Evolutionary conservation across 805 yeast genomes (phyloP).

Genomic region (Yamadazyma takamatsuzukensis): DNA sequence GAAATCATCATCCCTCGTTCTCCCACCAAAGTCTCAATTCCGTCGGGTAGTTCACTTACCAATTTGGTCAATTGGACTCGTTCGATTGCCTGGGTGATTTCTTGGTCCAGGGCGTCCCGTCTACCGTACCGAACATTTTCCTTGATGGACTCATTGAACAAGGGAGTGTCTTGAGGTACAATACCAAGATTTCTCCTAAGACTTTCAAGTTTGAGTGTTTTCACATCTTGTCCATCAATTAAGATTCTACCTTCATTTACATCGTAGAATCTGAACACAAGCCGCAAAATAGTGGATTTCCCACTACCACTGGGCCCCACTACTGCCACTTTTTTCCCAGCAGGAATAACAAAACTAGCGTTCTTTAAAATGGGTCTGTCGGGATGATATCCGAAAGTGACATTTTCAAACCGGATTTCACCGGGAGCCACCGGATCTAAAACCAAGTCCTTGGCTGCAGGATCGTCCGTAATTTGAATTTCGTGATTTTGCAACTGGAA

Average conservation of each 20-base stretch:
- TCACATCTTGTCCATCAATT: slow-evolving; percentile 86
- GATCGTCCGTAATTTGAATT: slow-evolving; percentile 59
- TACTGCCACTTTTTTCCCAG: slow-evolving; percentile 87
- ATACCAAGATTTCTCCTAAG: slow-evolving; percentile 77
- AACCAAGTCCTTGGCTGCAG: slow-evolving; percentile 58
- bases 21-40: slow-evolving; percentile 83
- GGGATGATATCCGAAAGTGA: slow-evolving; percentile 87
- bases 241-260: slow-evolving; percentile 70
- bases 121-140: slow-evolving; percentile 89
- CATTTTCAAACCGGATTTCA: slow-evolving; percentile 85
- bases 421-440: slow-evolving; percentile 51
- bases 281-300: slow-evolving; percentile 80
- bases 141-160: slow-evolving; percentile 84
- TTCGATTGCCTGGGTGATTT: slow-evolving; percentile 59
- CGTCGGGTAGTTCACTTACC: slow-evolving; percentile 74
- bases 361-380: slow-evolving; percentile 81
- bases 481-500: slow-evolving; percentile 79
- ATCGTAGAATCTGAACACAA: slow-evolving; percentile 89
- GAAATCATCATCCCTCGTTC: slow-evolving; percentile 99
- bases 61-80: slow-evolving; percentile 68
- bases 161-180: slow-evolving; percentile 96
- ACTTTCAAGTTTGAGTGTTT: slow-evolving; percentile 69
- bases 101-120: slow-evolving; percentile 66
- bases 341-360: slow-evolving; percentile 81
- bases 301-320: slow-evolving; percentile 98